Percentiles rank a stretch among this genome's conserved stretches.
phyloP scores from a whole-genome alignment of 495 filamentous ascomycete genomes.

The Chaetomium tenue region DNA sequence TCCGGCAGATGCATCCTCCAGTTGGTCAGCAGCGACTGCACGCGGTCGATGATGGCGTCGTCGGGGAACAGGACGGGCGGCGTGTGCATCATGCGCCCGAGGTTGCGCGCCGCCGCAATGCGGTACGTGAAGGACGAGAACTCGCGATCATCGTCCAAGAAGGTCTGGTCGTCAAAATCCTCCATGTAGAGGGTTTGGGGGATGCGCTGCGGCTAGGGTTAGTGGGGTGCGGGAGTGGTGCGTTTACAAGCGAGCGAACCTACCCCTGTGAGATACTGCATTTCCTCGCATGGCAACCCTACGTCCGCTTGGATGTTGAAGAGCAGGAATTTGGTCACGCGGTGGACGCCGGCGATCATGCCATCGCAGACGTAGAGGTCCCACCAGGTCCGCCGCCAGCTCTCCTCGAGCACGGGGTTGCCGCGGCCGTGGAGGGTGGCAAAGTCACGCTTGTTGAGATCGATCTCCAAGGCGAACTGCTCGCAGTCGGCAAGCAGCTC shows the following conservation, averaged over 20 bases:
- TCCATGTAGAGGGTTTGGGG: conserved; percentile 60
- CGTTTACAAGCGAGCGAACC: conserved; percentile 19
- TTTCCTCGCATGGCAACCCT: conserved; percentile 73
- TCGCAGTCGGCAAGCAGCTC: conserved; percentile 66
- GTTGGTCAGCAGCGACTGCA: conserved; percentile 75
- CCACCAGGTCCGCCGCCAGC: conserved; percentile 88
- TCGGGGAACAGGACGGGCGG: conserved; percentile 45
- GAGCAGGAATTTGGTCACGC: conserved; percentile 56
- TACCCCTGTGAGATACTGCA: conserved; percentile 64
- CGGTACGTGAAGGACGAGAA: conserved; percentile 80
- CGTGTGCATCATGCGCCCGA: conserved; percentile 69
- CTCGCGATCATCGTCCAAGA: conserved; percentile 57
- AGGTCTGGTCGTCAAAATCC: conserved; percentile 70
- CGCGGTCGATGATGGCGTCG: conserved; percentile 49
- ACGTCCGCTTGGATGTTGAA: conserved; percentile 58
- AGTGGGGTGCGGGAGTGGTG: background rate
- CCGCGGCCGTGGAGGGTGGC: conserved; percentile 48
- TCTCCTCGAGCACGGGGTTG: conserved; percentile 59
- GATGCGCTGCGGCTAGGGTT: conserved; percentile 50
- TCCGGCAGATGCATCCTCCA: conserved; percentile 79
- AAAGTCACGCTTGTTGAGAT: conserved; percentile 63
- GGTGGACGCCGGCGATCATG: conserved; percentile 58
- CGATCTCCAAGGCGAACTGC: conserved; percentile 68
- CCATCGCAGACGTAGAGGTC: conserved; percentile 80
- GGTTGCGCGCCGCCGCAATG: conserved; percentile 68